A percentile compares a stretch with the other conserved stretches of the same genome.
These are phyloP conservation scores for Lobosporangium transversale DNA, from an alignment of 192 early-diverging fungal genomes.

Conservation along the genomic window DNA sequence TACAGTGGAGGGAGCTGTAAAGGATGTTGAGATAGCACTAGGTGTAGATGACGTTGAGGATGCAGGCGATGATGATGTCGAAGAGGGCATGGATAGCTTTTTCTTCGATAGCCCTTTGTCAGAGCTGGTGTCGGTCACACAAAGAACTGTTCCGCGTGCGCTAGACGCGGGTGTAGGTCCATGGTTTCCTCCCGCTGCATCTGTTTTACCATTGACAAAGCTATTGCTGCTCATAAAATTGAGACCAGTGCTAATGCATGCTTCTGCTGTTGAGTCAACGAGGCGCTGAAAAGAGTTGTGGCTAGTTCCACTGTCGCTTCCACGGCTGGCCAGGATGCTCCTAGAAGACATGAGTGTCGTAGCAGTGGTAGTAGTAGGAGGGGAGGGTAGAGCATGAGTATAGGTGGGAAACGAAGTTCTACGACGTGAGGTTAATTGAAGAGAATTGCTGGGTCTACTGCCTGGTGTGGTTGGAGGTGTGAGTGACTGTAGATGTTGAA, in stretches of 20 bases:
- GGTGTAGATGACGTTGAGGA: constrained; percentile 26
- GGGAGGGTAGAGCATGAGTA: constrained; percentile 12
- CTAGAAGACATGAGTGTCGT: constrained; percentile 9
- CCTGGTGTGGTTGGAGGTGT: no score
- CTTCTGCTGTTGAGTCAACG: constrained; percentile 7
- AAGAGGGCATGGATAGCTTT: background rate
- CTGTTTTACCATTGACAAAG: no score
- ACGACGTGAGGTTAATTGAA: background rate
- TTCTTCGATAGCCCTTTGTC: no score
- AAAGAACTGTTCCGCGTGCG: no score
- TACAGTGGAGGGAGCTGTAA: constrained; percentile 15
- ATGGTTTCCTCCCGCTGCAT: no score
- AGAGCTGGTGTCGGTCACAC: no score
- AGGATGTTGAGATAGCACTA: constrained; percentile 24
- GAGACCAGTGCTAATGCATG: no score
- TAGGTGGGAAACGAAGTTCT: constrained; percentile 6
- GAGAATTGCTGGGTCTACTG: no score
- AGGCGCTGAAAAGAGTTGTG: background rate
- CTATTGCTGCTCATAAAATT: no score
- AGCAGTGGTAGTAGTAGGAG: constrained; percentile 3
- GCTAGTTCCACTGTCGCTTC: background rate
- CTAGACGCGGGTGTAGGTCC: no score
- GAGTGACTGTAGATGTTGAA: background rate
- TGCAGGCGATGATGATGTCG: constrained; percentile 9
- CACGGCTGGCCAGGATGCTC: background rate